These are phyloP conservation scores for Straminergon stramineum DNA, from an alignment of 225 moss, liverwort and hornwort genomes.

Conservation along the genomic window DNA sequence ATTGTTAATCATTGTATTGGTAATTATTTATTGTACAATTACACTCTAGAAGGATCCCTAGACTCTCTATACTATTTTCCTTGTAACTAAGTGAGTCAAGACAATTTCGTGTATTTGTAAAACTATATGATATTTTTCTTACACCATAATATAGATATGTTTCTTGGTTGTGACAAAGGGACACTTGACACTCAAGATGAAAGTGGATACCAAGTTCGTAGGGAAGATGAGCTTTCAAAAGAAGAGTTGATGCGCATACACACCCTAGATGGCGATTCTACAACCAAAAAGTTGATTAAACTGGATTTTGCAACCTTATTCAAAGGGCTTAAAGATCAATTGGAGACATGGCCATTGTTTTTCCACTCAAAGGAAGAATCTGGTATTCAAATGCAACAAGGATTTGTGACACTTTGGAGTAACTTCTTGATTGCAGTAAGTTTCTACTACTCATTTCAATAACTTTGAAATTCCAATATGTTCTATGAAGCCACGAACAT, in stretches of 20 bases:
- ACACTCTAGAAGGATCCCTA: fast-evolving
- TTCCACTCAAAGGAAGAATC: neutral
- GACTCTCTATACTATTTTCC: neutral
- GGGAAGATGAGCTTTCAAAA: neutral
- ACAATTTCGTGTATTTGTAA: neutral
- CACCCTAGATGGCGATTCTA: neutral
- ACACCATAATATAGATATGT: neutral
- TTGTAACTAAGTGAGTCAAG: neutral
- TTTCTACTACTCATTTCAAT: neutral
- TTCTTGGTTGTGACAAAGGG: neutral
- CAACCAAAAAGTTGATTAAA: neutral
- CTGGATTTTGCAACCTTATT: neutral
- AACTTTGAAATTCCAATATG: neutral
- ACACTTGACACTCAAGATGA: too few species aligned
- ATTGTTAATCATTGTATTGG: neutral
- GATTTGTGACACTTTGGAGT: neutral
- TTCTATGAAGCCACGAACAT: fast-evolving
- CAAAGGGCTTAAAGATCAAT: neutral
- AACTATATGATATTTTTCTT: neutral
- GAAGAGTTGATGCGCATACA: neutral
- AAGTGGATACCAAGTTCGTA: neutral
- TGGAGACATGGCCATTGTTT: neutral
- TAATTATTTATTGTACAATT: neutral
- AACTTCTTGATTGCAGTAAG: neutral
- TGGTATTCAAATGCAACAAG: neutral